Base-by-base conservation (phyloP, 2,329 filamentous ascomycete genomes). In the Eurotiales sp. region DNA sequence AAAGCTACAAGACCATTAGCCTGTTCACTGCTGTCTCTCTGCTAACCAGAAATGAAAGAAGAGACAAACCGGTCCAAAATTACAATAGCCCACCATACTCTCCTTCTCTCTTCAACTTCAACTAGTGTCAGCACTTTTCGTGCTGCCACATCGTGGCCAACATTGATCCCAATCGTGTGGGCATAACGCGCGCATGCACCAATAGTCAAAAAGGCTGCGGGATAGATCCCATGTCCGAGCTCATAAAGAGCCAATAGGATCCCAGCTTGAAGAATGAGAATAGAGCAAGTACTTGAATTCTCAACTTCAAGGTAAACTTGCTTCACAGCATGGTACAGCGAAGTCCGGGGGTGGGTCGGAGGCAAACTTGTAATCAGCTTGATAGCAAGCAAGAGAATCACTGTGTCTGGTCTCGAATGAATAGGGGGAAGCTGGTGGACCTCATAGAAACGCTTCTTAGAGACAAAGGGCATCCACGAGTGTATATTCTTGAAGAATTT, bases 1-100 rank as follows among this genome's bases (percentile, higher is more conserved):
- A 29, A 56, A 57, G 12, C 55, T 57, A 15, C 8, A n/a, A 37
- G 3, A 17, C 27, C 10, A 17, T 4, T n/a, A n/a, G n/a, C n/a
- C n/a, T n/a, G n/a, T n/a, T n/a, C n/a, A n/a, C n/a, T n/a, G n/a
- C 49, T 32, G 52, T 44, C 29, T 14, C 30, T 2, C 11, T 11
- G 27, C 21, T 37, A 29, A 6, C 21, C 3, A 17, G 29, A n/a
- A 21, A 49, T 23, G 5, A 22, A 15, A 34, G 22, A 27, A 39
- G 19, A 11, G 23, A 37, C 52, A 14, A 40, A 52, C 53, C 53
- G 50, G 43, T 59, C 58, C 15, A 65, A 42, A 22, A 63, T 61
- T 2, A 64, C 27, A 39, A 64, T 51, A 21, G 59, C 59, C 60
- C 62, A 64, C 61, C 61, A 64, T 2, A 56, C 54, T 19, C 62